Base-by-base conservation (phyloP, 257 asterid species). In the Verbena officinalis region DNA sequence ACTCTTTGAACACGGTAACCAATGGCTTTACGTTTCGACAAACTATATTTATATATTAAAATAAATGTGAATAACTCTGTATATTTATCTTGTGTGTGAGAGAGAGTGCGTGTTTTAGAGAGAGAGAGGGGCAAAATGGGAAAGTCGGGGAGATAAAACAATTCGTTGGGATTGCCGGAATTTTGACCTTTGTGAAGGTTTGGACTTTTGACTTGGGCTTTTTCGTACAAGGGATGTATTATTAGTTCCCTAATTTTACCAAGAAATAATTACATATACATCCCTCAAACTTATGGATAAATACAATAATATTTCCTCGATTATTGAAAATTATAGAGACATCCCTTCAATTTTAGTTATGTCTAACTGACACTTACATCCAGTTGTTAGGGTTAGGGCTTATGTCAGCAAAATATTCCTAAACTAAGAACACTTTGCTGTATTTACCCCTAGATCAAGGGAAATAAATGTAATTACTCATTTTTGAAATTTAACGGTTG, bases 1-100 rank as follows among this genome's bases (percentile, higher is more conserved):
- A 61, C 64, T 58, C 39, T 79, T 81, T 85, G 82, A 81, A 81
- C 85, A 75, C 88, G 84, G 72, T 77, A 77, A 70, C 83, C 90
- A 78, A 87, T 78, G 68, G 78, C 88, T 80, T 80, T 79, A 82
- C 86, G 89, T 60, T 79, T 77, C 64, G 64, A 64, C 65, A 50
- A 62, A 46, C 66, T 50, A 59, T 62, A 71, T 55, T 36, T 66
- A 59, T 71, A 20, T 42, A 36, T 36, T 36, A 36, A n/a, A 36
- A 9, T 36, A 36, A 36, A 36, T 62, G 43, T 39, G 27, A 27
- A 13, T 8, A 27, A 27, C 33, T 27, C 33, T 27, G n/a, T n/a
- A n/a, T n/a, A n/a, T n/a, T n/a, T n/a, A 33, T 23, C 8, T 12
- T 57, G 70, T 38, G 9, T 65, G 40, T 27, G 36, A 36, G 40